Base-by-base conservation (phyloP, 2,329 filamentous ascomycete species). In the Fusarium transvaalense region DNA sequence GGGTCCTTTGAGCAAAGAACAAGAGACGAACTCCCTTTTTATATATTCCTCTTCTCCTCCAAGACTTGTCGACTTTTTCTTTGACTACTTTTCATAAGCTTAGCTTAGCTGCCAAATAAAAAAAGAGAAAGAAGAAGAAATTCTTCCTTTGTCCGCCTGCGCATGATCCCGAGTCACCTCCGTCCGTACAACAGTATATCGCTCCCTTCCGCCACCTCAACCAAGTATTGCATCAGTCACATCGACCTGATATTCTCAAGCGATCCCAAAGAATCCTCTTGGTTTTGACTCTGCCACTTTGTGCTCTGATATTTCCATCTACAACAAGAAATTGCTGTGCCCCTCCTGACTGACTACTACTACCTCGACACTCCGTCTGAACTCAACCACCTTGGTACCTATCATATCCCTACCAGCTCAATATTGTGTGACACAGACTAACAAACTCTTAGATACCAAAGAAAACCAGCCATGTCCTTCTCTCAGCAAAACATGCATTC, bases 401-500 rank as follows among this genome's bases (percentile, higher is more conserved):
- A 50, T 34, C 50, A 52, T 56, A 23, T 57, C 29, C 39, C n/a
- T 41, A 56, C 14, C 6, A 21, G 14, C 19, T 37, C 23, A 14
- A n/a, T 34, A 17, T 32, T 13, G 27, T 52, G 57, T 32, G 45
- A 17, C 34, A 56, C 5, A 19, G 34, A 34, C 68, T 74, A 63
- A 74, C 38, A 64, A 47, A 29, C 14, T 25, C 23, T 15, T 31
- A 56, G 59, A 60, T 41, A 54, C 9, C 12, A 66, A 52, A 61
- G 19, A 50, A 61, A 5, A 39, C 23, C 38, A 50, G 74, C 71
- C 59, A 82, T 82, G 80, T 79, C 78, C 62, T 80, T 80, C 72
- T 67, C 80, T 68, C 81, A 80, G 55, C 52, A 71, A 53, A 83
- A 81, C 66, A 86, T 87, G 82, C 88, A 91, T 79, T 86, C 89